A percentile compares a stretch with the other conserved stretches of the same genome.
Conservation (phyloP, 495 filamentous ascomycete genomes). For the Podospora australis region DNA sequence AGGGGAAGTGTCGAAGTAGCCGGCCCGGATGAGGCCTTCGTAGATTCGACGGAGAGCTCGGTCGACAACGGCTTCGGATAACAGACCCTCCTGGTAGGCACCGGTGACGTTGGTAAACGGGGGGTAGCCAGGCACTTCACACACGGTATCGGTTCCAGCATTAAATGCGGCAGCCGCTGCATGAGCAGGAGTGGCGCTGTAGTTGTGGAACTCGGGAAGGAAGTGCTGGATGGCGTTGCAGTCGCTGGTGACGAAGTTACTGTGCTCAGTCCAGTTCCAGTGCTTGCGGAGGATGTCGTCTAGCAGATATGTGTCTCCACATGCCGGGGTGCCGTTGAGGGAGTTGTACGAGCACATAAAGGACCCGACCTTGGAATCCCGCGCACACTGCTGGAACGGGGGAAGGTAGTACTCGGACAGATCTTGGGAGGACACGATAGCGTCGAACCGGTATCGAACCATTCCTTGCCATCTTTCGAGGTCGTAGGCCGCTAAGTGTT, state of each 20-base stretch:
- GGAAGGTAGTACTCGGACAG: conserved; percentile 43
- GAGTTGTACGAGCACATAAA: conserved; percentile 47
- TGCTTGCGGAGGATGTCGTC: conserved; percentile 38
- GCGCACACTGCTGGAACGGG: conserved; percentile 39
- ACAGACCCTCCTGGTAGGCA: conserved; percentile 27
- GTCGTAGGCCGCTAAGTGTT: conserved; percentile 46
- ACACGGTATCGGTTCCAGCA: conserved; percentile 34
- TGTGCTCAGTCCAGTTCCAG: conserved; percentile 39
- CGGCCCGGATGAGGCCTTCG: conserved; percentile 29
- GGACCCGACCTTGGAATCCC: conserved; percentile 38
- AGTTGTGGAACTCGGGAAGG: conserved; percentile 29
- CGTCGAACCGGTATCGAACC: conserved; percentile 33
- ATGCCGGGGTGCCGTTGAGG: conserved; percentile 41
- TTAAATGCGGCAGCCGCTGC: conserved; percentile 30
- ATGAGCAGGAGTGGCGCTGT: conserved; percentile 23
- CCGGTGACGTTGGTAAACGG: conserved; percentile 23
- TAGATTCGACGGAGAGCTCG: conserved; percentile 30
- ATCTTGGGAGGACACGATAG: conserved; percentile 36
- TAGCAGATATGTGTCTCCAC: conserved; percentile 37
- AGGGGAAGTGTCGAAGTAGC: conserved; percentile 29
- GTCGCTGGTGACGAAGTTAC: conserved; percentile 38
- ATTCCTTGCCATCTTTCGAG: conserved; percentile 44
- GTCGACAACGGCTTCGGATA: conserved; percentile 31
- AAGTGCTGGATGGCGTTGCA: conserved; percentile 28
- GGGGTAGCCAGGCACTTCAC: conserved; percentile 21